Evolutionary conservation across 2,329 filamentous ascomycete species (phyloP), one percentile per base, ranked within the genome.

Genomic region (Grosmannia serpens): DNA sequence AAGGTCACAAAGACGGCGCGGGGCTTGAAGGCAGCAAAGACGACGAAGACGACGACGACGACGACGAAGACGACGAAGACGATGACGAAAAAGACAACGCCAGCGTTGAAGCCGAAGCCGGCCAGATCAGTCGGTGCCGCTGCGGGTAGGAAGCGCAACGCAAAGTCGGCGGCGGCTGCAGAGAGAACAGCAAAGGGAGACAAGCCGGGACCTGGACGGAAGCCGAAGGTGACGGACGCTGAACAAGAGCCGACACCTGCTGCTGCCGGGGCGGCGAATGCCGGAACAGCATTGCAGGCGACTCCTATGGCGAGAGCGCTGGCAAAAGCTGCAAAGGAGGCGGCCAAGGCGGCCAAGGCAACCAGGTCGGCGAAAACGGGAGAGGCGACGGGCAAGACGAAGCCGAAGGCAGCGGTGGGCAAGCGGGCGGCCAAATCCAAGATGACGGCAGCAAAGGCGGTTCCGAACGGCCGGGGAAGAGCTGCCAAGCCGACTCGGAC

Each of bases 211-310:
- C 24, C 10, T 24, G 24, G 17, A 51, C 17, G 27, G 8, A n/a
- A 53, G 20, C 3, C 15, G 13, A 11, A 31, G 31, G 27, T 5
- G 7, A 15, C 26, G 15, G 20, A 31, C 7, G 20, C 26, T 9
- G 49, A 20, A 20, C 26, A 51, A 7, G 15, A 53, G 8, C 4
- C n/a, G 0, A 26, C 27, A 10, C 22, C 46, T 11, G 8, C 15
- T 3, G 29, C 4, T 10, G 29, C n/a, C 2, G 31, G 24, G 31
- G 9, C n/a, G 17, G 33, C n/a, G 26, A 27, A n/a, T 7, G 31
- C 11, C 13, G 47, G 6, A 54, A 65, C 64, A 20, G 68, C 70
- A 5, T 64, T 69, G 3, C 67, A 66, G 22, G 67, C n/a, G 70
- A 71, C 61, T 65, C 46, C 57, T 9, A 55, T 59, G 57, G 57